phyloP scores from a whole-genome alignment of 2,329 filamentous ascomycete species.

The Pseudogymnoascus sp. region DNA sequence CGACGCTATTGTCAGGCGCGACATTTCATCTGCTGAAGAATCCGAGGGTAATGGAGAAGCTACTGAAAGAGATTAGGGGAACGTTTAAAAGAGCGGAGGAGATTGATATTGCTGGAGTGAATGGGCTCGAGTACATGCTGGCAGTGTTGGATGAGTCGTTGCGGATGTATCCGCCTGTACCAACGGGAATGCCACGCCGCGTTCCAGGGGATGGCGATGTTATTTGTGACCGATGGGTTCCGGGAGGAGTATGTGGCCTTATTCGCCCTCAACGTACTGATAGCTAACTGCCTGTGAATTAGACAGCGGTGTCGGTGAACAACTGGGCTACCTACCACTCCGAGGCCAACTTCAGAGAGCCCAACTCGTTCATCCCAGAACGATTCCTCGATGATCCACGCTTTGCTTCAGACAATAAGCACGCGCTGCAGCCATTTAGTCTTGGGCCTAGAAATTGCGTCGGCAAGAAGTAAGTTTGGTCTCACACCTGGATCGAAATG shows the following conservation, averaged over 20 bases:
- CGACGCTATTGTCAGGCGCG: slow-evolving; percentile 14
- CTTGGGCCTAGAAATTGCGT: slow-evolving; percentile 16
- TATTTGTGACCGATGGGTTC: slow-evolving; percentile 16
- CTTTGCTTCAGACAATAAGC: slow-evolving; percentile 13
- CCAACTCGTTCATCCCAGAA: slow-evolving; percentile 18
- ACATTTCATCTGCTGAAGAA: slow-evolving; percentile 24
- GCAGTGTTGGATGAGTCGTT: slow-evolving; percentile 37
- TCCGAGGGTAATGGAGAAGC: slow-evolving; percentile 24
- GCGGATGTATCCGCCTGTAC: slow-evolving; percentile 31
- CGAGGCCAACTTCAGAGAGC: slow-evolving; percentile 15
- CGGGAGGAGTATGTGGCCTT: slow-evolving; percentile 11
- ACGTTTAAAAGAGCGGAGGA: slow-evolving; percentile 30
- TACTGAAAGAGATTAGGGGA: slow-evolving; percentile 33
- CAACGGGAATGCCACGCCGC: slow-evolving; percentile 11
- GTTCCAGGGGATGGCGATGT: slow-evolving; percentile 14
- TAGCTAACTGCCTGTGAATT: not conserved
- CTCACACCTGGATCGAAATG: not conserved
- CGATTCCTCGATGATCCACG: slow-evolving; percentile 26
- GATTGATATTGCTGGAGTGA: slow-evolving; percentile 30
- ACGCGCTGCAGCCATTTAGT: slow-evolving; percentile 14
- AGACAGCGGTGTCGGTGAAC: slow-evolving; percentile 16
- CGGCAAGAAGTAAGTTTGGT: slow-evolving; percentile 14
- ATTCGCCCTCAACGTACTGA: not conserved
- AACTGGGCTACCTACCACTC: slow-evolving; percentile 26
- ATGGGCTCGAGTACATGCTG: slow-evolving; percentile 31